Evolutionary conservation across 345 rosid species (phyloP).

Genomic region (Syzygium grande): DNA sequence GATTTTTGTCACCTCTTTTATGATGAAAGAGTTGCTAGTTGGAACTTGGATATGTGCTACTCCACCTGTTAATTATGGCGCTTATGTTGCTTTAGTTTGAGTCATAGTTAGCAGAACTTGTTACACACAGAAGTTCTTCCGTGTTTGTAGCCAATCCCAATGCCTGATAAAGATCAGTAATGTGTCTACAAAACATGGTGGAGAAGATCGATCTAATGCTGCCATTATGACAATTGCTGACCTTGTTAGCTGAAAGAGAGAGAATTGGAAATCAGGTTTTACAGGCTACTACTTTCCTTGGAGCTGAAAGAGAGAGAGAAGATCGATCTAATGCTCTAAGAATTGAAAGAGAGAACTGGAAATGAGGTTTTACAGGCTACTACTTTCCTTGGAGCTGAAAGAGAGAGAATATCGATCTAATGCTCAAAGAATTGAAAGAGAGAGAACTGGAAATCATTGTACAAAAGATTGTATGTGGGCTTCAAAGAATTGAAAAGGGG

Average conservation of each 20-base stretch:
- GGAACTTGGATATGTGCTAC: not conserved
- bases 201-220: conserved; percentile 19
- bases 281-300: no score
- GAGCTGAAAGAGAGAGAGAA: no score
- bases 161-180: conserved; percentile 71
- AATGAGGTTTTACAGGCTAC: no score
- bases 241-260: conserved; percentile 54
- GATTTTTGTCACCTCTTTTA: not conserved
- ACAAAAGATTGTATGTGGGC: no score
- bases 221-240: conserved; percentile 71
- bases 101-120: not conserved
- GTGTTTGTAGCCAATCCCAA: conserved; percentile 74
- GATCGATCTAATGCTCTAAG: no score
- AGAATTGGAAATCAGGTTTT: no score
- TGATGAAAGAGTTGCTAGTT: not conserved
- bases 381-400: no score
- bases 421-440: no score
- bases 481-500: no score
- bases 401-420: no score
- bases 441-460: no score
- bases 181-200: conserved; percentile 6
- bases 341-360: no score
- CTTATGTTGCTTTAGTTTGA: not conserved
- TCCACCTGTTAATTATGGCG: not conserved
- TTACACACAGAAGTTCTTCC: not conserved